Evolutionary conservation across 2,329 filamentous ascomycete species (phyloP).

Genomic region (Venturia aucupariae): DNA sequence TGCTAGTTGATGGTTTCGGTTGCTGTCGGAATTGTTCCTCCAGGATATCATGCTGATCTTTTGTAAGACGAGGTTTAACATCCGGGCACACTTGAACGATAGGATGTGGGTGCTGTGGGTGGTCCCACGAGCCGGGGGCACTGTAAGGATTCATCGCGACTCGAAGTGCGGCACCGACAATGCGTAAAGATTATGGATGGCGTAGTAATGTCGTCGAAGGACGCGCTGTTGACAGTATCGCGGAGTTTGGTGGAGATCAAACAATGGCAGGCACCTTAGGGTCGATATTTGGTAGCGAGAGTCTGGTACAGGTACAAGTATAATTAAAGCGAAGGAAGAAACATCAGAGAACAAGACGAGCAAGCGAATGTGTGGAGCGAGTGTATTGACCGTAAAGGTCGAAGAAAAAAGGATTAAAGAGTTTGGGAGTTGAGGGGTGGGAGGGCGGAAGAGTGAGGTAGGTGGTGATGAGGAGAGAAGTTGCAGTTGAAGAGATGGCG

Average conservation of each 20-base stretch:
- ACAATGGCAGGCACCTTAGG: neutral
- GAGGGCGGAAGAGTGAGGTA: too few species aligned
- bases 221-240: neutral
- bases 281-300: neutral
- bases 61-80: slow-evolving; percentile 29
- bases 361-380: slow-evolving; percentile 7
- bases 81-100: slow-evolving; percentile 13
- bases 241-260: neutral
- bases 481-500: too few species aligned
- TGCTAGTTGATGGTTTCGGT: slow-evolving; percentile 40
- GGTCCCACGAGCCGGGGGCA: neutral
- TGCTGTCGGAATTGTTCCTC: slow-evolving; percentile 40
- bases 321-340: neutral
- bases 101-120: slow-evolving; percentile 3
- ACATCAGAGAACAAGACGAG: slow-evolving; percentile 1
- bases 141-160: neutral
- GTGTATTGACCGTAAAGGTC: slow-evolving; percentile 4
- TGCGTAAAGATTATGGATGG: neutral
- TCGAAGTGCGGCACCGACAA: neutral
- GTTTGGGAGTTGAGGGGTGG: neutral
- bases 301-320: neutral
- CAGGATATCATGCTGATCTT: slow-evolving; percentile 44
- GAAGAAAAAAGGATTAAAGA: neutral
- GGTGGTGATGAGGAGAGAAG: too few species aligned
- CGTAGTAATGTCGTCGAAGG: neutral